Conservation (phyloP, 2,329 filamentous ascomycete species). For the Penicillium sp. region DNA sequence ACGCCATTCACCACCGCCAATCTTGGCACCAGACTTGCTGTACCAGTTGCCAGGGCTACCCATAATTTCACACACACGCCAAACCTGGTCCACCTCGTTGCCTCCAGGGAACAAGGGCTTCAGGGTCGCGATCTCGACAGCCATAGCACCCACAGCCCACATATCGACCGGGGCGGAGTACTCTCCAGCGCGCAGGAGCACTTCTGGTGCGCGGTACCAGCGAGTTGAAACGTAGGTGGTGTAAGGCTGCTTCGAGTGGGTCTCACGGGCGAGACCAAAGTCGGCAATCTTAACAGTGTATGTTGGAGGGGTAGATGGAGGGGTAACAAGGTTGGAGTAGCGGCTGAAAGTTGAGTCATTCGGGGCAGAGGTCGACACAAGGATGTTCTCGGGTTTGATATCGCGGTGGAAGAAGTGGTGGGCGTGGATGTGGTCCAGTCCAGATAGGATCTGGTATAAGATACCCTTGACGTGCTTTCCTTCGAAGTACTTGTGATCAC, state of each 20-base stretch:
- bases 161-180: constrained; percentile 98
- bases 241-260: constrained; percentile 92
- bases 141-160: constrained; percentile 98
- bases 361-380: constrained; percentile 86
- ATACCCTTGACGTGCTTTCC: constrained; percentile 95
- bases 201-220: constrained; percentile 94
- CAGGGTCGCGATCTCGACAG: constrained; percentile 92
- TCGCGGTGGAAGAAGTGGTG: constrained; percentile 98
- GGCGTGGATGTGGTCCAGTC: constrained; percentile 94
- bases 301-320: constrained; percentile 86
- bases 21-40: constrained; percentile 80
- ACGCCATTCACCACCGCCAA: constrained; percentile 96
- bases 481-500: constrained; percentile 92
- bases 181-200: constrained; percentile 87
- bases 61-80: constrained; percentile 99
- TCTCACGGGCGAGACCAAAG: constrained; percentile 96
- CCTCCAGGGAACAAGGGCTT: constrained; percentile 96
- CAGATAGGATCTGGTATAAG: constrained; percentile 92
- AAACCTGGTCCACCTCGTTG: constrained; percentile 98
- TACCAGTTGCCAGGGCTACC: constrained; percentile 98
- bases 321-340: constrained; percentile 90
- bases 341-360: constrained; percentile 88
- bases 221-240: constrained; percentile 97
- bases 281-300: constrained; percentile 99
- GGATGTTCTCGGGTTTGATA: constrained; percentile 98